A percentile compares a stretch with the other conserved stretches of the same genome.
Evolutionary conservation across 108 stramenopile species (phyloP).

Genomic region (Skeletonema tropicum): DNA sequence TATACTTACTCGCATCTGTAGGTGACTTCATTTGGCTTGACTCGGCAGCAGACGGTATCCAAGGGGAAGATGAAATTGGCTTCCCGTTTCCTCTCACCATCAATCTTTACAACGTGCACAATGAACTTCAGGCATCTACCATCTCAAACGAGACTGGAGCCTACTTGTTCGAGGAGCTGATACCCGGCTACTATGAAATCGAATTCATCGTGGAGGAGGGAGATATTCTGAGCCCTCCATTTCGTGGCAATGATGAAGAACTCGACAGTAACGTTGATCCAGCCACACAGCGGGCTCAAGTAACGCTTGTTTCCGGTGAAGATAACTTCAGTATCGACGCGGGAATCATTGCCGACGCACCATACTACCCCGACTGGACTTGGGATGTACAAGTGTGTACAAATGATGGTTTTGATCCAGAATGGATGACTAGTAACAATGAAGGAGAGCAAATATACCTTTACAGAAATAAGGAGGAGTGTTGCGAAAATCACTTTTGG

Average conservation of each 20-base stretch:
- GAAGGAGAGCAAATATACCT: constrained; percentile 32
- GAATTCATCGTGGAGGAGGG: constrained; percentile 29
- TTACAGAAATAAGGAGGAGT: constrained; percentile 46
- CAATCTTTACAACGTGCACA: constrained; percentile 21
- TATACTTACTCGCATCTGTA: constrained; percentile 29
- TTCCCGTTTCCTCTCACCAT: constrained; percentile 24
- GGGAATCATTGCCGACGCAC: constrained; percentile 17
- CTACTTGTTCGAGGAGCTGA: constrained; percentile 26
- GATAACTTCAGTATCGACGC: constrained; percentile 25
- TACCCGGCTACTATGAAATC: constrained; percentile 38
- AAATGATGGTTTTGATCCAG: constrained; percentile 48
- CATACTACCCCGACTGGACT: constrained; percentile 48
- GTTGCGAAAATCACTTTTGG: constrained; percentile 48
- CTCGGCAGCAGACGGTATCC: constrained; percentile 26
- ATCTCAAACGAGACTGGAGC: constrained; percentile 8
- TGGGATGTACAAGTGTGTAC: constrained; percentile 45
- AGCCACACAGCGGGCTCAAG: constrained; percentile 19
- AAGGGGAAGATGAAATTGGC: constrained; percentile 23
- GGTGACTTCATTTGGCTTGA: constrained; percentile 34
- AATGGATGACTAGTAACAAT: constrained; percentile 38
- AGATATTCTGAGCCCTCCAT: constrained; percentile 10
- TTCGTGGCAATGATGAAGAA: constrained; percentile 12
- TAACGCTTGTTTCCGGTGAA: constrained; percentile 37
- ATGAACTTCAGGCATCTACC: constrained; percentile 4
- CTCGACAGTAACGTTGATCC: constrained; percentile 36